Conservation (phyloP, 495 filamentous ascomycete genomes). For the Lasiosphaeriaceae sp. region DNA sequence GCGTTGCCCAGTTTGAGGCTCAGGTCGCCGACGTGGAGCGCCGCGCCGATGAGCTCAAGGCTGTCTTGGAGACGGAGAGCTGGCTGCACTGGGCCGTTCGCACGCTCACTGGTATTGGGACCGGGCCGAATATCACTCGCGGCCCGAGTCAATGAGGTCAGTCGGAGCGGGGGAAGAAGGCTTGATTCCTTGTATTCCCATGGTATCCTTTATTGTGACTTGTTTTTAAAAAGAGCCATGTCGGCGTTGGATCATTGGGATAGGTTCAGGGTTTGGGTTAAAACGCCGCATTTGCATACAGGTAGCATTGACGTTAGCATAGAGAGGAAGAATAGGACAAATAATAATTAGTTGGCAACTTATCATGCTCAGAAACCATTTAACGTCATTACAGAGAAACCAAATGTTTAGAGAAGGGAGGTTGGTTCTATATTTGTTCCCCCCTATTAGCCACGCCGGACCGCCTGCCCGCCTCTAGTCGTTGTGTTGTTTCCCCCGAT, state of each 20-base stretch:
- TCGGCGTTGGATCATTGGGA: too few species aligned
- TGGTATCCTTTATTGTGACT: too few species aligned
- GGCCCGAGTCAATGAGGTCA: constrained; percentile 1
- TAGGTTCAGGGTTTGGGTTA: too few species aligned
- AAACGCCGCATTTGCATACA: too few species aligned
- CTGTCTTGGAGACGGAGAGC: constrained; percentile 58
- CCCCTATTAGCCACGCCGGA: not conserved
- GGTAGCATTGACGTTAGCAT: too few species aligned
- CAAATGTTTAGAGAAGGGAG: not conserved
- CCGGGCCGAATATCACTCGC: constrained; percentile 50
- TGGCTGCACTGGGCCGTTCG: constrained; percentile 58
- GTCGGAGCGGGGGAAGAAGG: not conserved
- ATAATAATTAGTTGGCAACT: too few species aligned
- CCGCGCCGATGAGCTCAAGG: constrained; percentile 66
- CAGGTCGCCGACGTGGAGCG: constrained; percentile 77
- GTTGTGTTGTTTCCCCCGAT: not conserved
- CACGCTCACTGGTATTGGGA: constrained; percentile 57
- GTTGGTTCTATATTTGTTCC: not conserved
- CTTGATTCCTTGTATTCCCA: not conserved
- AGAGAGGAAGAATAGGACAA: too few species aligned
- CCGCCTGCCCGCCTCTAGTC: not conserved
- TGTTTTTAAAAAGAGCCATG: too few species aligned
- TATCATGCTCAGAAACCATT: too few species aligned
- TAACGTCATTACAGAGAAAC: not conserved
- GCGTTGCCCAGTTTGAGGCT: constrained; percentile 72